A percentile compares a stretch with the other conserved stretches of the same genome.
Conservation (phyloP, 495 filamentous ascomycete species). For the Podospora pseudoanserina region DNA sequence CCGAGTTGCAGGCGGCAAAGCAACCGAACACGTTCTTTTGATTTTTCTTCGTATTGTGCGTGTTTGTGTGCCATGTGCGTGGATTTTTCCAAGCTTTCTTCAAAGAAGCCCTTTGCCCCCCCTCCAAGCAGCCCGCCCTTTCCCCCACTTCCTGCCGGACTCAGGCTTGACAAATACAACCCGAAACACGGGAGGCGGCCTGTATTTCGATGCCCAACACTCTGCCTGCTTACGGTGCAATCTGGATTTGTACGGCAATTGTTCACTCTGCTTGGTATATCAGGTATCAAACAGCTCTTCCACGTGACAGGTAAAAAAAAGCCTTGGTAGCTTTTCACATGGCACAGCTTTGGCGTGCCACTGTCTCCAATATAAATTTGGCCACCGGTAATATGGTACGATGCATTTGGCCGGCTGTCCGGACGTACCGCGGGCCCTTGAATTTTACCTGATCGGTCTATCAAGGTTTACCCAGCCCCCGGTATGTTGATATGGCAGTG, state of each 20-base stretch:
- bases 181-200: slow-evolving; percentile 3
- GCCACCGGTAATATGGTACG: not conserved
- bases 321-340: not conserved
- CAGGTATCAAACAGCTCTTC: not conserved
- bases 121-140: no score
- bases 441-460: no score
- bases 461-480: no score
- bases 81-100: not conserved
- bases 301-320: not conserved
- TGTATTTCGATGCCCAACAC: not conserved
- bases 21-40: not conserved
- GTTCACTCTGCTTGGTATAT: no score
- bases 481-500: no score
- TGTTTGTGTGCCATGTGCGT: not conserved
- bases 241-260: not conserved
- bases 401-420: not conserved
- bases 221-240: not conserved
- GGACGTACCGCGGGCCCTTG: not conserved
- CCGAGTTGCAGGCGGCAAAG: slow-evolving; percentile 3
- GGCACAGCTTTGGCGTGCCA: not conserved
- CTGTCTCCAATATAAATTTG: not conserved
- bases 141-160: not conserved
- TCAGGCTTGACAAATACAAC: not conserved
- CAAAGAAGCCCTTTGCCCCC: not conserved
- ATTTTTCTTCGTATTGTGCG: not conserved